Conservation (phyloP, 2,329 filamentous ascomycete species). For the Hypoxylon sp. region DNA sequence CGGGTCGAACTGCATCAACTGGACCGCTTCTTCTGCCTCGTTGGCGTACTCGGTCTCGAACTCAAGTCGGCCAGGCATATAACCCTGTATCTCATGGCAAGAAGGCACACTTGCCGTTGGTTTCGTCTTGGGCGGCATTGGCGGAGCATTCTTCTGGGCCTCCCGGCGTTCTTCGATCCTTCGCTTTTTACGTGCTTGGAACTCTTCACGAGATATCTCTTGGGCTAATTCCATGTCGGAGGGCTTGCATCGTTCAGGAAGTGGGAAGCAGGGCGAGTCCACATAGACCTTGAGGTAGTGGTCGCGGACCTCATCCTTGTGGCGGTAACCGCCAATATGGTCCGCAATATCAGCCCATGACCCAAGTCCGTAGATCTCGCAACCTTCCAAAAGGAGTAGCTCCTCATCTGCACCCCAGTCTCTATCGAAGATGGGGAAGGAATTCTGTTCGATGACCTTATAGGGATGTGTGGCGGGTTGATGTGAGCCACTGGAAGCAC, state of each 20-base stretch:
- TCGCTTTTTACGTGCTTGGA: conserved; percentile 91
- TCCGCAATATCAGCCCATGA: conserved; percentile 99
- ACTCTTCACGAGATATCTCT: conserved; percentile 88
- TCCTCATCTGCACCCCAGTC: conserved; percentile 99
- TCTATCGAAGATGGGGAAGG: conserved; percentile 92
- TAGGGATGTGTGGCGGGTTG: conserved; percentile 88
- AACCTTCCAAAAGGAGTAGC: conserved; percentile 90
- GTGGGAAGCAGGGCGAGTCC: conserved; percentile 83
- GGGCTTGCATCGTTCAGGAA: conserved; percentile 88
- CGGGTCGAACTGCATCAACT: conserved; percentile 98
- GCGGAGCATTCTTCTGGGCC: conserved; percentile 83
- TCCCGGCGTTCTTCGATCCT: conserved; percentile 94
- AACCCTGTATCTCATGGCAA: conserved; percentile 98
- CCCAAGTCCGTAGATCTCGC: conserved; percentile 94
- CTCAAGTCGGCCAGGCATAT: conserved; percentile 96
- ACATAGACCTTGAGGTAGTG: conserved; percentile 94
- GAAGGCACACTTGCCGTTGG: conserved; percentile 94
- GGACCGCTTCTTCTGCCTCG: conserved; percentile 96
- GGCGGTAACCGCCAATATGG: conserved; percentile 94
- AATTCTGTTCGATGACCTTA: conserved; percentile 97
- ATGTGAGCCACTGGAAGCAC: conserved; percentile 84
- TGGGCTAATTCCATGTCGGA: conserved; percentile 83
- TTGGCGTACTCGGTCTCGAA: conserved; percentile 99
- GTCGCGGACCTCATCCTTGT: conserved; percentile 94
- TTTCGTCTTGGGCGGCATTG: conserved; percentile 91